Percentiles rank a stretch among this genome's conserved stretches.
Evolutionary conservation across 108 stramenopile genomes (phyloP).

Genomic region (Pseudonitzschia multiseries): DNA sequence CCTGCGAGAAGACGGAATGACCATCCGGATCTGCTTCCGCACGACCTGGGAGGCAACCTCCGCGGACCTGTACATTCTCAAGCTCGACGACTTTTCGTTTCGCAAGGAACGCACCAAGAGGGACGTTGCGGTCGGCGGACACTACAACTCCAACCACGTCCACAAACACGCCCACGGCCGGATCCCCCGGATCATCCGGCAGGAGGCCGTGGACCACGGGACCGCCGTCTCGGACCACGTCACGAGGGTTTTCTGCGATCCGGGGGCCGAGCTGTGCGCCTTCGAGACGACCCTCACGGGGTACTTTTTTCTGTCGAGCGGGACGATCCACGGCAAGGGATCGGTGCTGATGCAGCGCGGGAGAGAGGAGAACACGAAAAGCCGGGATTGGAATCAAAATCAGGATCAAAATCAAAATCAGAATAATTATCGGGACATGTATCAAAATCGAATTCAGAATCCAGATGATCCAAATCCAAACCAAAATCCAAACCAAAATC

Average conservation of each 20-base stretch:
- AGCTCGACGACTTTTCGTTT: slow-evolving; percentile 7
- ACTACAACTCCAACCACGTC: too few species aligned
- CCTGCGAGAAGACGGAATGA: neutral
- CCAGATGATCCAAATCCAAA: too few species aligned
- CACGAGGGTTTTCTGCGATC: neutral
- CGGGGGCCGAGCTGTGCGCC: neutral
- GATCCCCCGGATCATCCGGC: neutral
- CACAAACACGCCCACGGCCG: too few species aligned
- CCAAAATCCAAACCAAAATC: too few species aligned
- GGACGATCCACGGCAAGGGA: slow-evolving; percentile 5
- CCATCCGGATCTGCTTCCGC: slow-evolving; percentile 2
- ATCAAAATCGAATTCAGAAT: too few species aligned
- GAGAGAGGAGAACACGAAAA: neutral
- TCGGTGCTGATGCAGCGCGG: neutral
- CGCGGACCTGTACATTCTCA: neutral
- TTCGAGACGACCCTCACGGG: slow-evolving; percentile 1
- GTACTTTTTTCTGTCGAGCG: neutral
- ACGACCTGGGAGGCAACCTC: neutral
- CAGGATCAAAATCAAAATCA: too few species aligned
- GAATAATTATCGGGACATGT: too few species aligned
- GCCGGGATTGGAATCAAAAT: neutral
- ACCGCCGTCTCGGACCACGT: neutral
- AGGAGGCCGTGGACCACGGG: slow-evolving; percentile 7
- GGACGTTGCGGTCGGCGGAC: slow-evolving; percentile 1
- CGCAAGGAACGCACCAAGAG: neutral